Conservation (phyloP, 352 stramenopile genomes). For the Phytophthora sp. region DNA sequence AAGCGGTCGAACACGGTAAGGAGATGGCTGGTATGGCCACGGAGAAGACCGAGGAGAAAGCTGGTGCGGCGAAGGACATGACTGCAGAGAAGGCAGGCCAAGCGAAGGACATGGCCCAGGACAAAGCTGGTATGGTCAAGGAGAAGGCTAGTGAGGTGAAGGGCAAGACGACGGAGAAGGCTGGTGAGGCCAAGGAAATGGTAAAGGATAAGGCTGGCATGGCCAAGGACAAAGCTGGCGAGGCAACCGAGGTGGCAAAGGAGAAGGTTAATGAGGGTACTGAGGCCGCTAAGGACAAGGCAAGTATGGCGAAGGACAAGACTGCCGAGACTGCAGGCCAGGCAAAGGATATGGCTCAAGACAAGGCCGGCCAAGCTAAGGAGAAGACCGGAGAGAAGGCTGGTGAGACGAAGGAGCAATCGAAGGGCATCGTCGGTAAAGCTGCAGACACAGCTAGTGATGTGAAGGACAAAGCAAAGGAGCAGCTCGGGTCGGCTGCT, state of each 20-base stretch:
- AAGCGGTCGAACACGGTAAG: slow-evolving; percentile 33
- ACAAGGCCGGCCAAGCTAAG: slow-evolving; percentile 14
- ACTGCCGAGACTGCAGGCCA: slow-evolving; percentile 1
- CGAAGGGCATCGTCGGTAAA: slow-evolving; percentile 6
- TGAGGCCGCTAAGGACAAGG: too few relatives aligned
- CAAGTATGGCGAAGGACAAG: slow-evolving; percentile 24
- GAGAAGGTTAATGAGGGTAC: too few relatives aligned
- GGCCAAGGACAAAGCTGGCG: slow-evolving; percentile 11
- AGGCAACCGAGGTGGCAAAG: too few relatives aligned
- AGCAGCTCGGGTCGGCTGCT: slow-evolving; percentile 8
- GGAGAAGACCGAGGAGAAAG: slow-evolving; percentile 28
- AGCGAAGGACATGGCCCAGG: slow-evolving; percentile 16
- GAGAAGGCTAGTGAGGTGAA: slow-evolving; percentile 2
- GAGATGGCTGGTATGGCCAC: slow-evolving; percentile 27
- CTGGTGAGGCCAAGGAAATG: slow-evolving; percentile 21
- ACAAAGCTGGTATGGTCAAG: slow-evolving; percentile 16
- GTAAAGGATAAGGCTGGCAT: slow-evolving; percentile 20
- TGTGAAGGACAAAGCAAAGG: slow-evolving; percentile 22
- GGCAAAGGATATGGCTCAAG: too few relatives aligned
- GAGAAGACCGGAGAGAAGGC: slow-evolving; percentile 8
- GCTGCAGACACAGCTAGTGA: slow-evolving; percentile 11
- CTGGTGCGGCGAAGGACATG: slow-evolving; percentile 13
- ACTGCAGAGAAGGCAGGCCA: slow-evolving; percentile 15
- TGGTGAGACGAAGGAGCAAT: slow-evolving; percentile 16
- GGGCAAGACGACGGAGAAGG: slow-evolving; percentile 16